Evolutionary conservation across 2,329 filamentous ascomycete species (phyloP).

Genomic region (Arthrobotrys musiformis): DNA sequence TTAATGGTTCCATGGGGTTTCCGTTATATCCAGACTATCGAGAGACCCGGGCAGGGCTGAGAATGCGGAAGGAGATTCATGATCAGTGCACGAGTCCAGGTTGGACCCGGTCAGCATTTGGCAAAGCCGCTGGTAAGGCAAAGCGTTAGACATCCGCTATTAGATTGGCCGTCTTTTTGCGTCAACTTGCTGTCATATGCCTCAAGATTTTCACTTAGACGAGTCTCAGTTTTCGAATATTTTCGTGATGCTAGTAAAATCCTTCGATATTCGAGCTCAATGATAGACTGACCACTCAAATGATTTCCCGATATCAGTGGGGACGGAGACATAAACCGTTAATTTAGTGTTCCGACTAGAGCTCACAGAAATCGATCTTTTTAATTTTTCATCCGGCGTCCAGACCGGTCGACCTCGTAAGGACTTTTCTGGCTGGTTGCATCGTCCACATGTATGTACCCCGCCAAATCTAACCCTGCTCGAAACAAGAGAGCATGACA

Average conservation of each 20-base stretch:
- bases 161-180: constrained; percentile 29
- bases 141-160: constrained; percentile 30
- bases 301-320: constrained; percentile 31
- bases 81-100: constrained; percentile 12
- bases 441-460: constrained; percentile 14
- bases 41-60: constrained; percentile 38
- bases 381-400: constrained; percentile 5
- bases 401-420: constrained; percentile 21
- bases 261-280: constrained; percentile 6
- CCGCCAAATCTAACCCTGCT: constrained; percentile 38
- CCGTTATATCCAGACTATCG: constrained; percentile 20
- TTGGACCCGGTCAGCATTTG: constrained; percentile 2
- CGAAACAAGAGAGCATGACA: constrained; percentile 45
- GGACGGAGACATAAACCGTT: constrained; percentile 30
- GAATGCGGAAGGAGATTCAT: constrained; percentile 46
- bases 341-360: constrained; percentile 15
- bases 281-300: constrained; percentile 16
- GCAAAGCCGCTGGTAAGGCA: constrained; percentile 37
- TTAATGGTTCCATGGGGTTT: constrained; percentile 37
- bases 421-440: constrained; percentile 13
- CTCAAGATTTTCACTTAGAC: constrained; percentile 38
- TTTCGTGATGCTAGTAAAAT: constrained; percentile 12
- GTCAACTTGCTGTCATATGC: constrained; percentile 53
- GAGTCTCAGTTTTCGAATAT: not conserved
- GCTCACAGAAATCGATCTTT: constrained; percentile 10